Evolutionary conservation across 768 basidiomycete genomes (phyloP).

Genomic region (Russula sp.): DNA sequence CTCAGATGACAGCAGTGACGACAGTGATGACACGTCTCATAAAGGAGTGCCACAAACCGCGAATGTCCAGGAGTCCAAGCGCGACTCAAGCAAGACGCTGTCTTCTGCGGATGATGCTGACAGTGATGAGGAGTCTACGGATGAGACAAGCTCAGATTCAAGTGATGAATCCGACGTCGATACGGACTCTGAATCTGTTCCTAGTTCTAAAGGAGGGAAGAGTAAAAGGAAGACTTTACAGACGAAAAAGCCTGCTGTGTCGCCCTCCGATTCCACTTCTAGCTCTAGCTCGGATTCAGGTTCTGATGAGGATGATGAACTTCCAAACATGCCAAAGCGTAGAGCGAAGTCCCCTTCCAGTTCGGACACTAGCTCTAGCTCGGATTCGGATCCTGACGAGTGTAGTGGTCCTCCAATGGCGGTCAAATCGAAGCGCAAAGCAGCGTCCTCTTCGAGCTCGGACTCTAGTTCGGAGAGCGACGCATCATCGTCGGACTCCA

Average conservation of each 20-base stretch:
- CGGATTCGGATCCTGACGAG: constrained; percentile 7
- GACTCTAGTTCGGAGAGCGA: constrained; percentile 22
- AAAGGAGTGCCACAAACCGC: background rate
- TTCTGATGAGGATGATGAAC: background rate
- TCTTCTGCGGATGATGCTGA: constrained; percentile 14
- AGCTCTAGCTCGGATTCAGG: constrained; percentile 12
- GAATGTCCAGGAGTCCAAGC: background rate
- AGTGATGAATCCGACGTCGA: constrained; percentile 4
- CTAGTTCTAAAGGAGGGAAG: background rate
- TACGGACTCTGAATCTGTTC: background rate
- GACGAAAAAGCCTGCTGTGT: constrained; percentile 1
- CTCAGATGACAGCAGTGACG: constrained; percentile 4
- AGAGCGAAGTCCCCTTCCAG: constrained; percentile 20
- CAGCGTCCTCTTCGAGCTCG: constrained; percentile 7
- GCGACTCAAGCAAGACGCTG: constrained; percentile 19
- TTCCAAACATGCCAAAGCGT: background rate
- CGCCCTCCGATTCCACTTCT: constrained; percentile 13
- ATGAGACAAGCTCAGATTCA: constrained; percentile 20
- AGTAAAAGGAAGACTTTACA: background rate
- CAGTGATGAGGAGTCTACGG: constrained; percentile 17
- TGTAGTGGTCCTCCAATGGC: constrained; percentile 20
- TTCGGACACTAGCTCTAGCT: constrained; percentile 25
- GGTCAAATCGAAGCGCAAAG: background rate
- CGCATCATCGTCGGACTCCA: constrained; percentile 6
- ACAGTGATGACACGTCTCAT: background rate